phyloP scores from a whole-genome alignment of 306 rosid genomes.

The Rosa multiflora region DNA sequence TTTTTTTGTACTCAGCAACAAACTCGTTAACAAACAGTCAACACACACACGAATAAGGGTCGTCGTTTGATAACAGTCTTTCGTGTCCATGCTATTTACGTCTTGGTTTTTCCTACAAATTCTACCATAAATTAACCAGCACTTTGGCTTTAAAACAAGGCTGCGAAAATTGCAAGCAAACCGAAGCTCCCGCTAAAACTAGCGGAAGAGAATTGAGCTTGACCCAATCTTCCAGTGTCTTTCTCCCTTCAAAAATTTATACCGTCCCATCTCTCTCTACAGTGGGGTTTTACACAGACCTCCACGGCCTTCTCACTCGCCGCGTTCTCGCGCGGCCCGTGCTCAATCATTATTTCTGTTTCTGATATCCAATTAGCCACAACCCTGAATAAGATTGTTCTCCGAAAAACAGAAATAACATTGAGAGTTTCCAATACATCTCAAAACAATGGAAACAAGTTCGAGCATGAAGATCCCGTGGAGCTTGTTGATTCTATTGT shows the following conservation, averaged over 20 bases:
- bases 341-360: not conserved
- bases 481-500: not conserved
- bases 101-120: not conserved
- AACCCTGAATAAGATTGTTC: not conserved
- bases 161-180: not conserved
- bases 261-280: conserved; percentile 18
- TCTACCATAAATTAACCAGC: conserved; percentile 2
- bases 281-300: conserved; percentile 31
- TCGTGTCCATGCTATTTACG: conserved; percentile 6
- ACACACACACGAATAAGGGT: not conserved
- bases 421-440: not conserved
- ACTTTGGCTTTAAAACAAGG: not conserved
- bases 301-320: conserved; percentile 23
- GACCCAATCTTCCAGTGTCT: conserved; percentile 39
- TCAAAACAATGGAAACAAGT: not conserved
- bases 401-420: not conserved
- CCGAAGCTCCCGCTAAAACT: conserved; percentile 43
- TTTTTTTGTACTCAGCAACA: not conserved
- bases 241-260: conserved; percentile 30
- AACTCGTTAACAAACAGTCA: not conserved
- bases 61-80: conserved; percentile 10
- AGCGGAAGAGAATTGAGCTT: conserved; percentile 41
- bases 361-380: not conserved
- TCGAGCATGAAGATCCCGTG: conserved; percentile 38
- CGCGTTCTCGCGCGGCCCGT: conserved; percentile 39